Base-by-base conservation (phyloP, 345 rosid species). In the Erysimum cheiranthoides region DNA sequence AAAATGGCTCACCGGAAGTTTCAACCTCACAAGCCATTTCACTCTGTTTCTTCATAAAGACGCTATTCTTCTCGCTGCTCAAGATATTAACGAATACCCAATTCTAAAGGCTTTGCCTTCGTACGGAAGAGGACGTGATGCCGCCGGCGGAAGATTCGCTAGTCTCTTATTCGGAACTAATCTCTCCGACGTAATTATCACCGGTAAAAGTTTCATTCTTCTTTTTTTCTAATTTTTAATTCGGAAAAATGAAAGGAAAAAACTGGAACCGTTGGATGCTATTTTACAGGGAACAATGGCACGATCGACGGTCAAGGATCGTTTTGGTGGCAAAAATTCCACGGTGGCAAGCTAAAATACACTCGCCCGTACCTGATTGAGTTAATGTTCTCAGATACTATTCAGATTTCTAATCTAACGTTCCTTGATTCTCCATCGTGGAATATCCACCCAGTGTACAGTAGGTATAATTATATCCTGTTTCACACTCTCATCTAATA, bases 271-370 rank as follows among this genome's bases (percentile, higher is more conserved):
- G 68, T 65, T 78, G 73, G 77, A 78, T 72, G 6, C 31, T 18
- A 4, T 39, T 45, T 72, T 11, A 47, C 76, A 89, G 98, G 98
- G 65, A 75, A 84, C 30, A 93, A 91, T 66, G 98, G 94, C 11
- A 93, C 98, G 2, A 84, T 93, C 32, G 93, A 91, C 36, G 97
- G 98, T 10, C 98, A 93, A 73, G 98, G 98, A 16, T 89, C 91
- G 16, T 77, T 83, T 74, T 93, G 98, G 98, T 93, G 98, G 98
- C 93, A 89, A 73, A 70, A 83, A 10, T 93, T 89, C 79, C 96
- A 91, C 65, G 81, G 79, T 73, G 85, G 89, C 40, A 91, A 89
- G 75, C 86, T 93, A 4, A 89, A 93, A 68, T 89, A 87, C 83
- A 93, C 98, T 54, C 78, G 98, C 1, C 98, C 98, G 74, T 91